Evolutionary conservation across 2,329 filamentous ascomycete species (phyloP).

Genomic region (Tolypocladium ovalisporum): DNA sequence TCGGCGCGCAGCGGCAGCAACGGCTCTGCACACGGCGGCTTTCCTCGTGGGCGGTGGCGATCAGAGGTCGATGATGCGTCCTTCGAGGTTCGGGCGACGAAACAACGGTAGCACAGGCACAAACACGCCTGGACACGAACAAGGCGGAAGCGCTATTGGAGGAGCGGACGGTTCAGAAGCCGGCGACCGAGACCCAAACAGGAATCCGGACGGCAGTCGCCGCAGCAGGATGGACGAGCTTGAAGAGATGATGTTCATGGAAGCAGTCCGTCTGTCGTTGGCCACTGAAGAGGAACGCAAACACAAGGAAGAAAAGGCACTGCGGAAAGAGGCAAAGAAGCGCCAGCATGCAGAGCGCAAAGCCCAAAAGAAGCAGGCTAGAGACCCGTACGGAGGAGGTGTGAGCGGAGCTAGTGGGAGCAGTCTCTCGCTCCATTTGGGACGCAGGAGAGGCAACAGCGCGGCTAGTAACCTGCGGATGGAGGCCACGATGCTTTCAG

Average conservation of each 20-base stretch:
- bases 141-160: constrained; percentile 3
- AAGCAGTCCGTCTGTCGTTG: constrained; percentile 85
- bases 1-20: constrained; percentile 81
- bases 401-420: constrained; percentile 45
- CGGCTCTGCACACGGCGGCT: constrained; percentile 86
- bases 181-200: constrained; percentile 8
- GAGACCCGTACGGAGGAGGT: constrained; percentile 22
- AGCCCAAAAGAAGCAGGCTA: constrained; percentile 50
- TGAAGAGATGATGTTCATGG: constrained; percentile 98
- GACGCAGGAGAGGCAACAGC: constrained; percentile 49
- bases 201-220: constrained; percentile 16
- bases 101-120: constrained; percentile 28
- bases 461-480: constrained; percentile 47
- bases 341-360: constrained; percentile 78
- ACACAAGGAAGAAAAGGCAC: constrained; percentile 50
- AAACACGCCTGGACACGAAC: constrained; percentile 15
- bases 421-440: constrained; percentile 50
- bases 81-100: constrained; percentile 47
- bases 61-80: constrained; percentile 32
- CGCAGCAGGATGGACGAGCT: constrained; percentile 66
- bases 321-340: constrained; percentile 69
- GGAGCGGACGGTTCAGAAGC: constrained; percentile 13
- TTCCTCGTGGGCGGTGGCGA: constrained; percentile 69
- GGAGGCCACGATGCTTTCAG: constrained; percentile 40
- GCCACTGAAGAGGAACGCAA: constrained; percentile 89